Evolutionary conservation across 2,329 filamentous ascomycete genomes (phyloP), one percentile per base, ranked within the genome.

Genomic region (Pestalotiopsis sp.): DNA sequence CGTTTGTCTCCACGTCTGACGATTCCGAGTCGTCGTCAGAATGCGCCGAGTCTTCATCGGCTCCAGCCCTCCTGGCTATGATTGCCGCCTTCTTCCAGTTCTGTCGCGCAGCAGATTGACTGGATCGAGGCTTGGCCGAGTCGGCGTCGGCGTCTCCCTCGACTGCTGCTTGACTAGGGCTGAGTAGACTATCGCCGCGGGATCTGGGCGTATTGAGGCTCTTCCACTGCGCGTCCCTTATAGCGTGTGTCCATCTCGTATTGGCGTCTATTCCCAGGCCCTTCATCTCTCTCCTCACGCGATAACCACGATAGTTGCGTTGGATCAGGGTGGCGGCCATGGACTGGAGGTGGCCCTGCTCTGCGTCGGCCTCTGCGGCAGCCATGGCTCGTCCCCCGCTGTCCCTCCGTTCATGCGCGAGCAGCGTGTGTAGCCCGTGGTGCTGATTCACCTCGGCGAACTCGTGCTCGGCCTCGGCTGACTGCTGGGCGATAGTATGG

Each of bases 291-390:
- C 93, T 83, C 58, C 93, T 87, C 63, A 88, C 86, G 66, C 92
- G 87, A 78, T 97, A 93, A 5, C 93, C 93, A 41, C 94, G 87
- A 77, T 94, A 97, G 31, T 90, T 92, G 72, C 91, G 89, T 82
- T 93, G 89, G 61, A 91, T 91, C 31, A 88, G 75, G 25, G 81
- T 82, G 3, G 88, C 88, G 2, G 89, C 89, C 64, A 82, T 80
- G 31, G 80, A 76, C 36, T 72, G 74, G 7, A 77, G 61, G 27
- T 72, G 60, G 27, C 72, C 71, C 4, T 75, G 73, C 4, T 78
- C 74, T 56, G 68, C 68, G 38, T 31, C 64, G 59, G 38, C 64
- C 62, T 66, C 64, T 27, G 58, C 60, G 39, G 66, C 63, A 57
- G 60, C 52, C 58, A 68, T 49, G 66, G 67, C 60, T n/a, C 67